These are phyloP conservation scores for Saitozyma sp. DNA, from an alignment of 768 basidiomycete species.

Conservation along the genomic window DNA sequence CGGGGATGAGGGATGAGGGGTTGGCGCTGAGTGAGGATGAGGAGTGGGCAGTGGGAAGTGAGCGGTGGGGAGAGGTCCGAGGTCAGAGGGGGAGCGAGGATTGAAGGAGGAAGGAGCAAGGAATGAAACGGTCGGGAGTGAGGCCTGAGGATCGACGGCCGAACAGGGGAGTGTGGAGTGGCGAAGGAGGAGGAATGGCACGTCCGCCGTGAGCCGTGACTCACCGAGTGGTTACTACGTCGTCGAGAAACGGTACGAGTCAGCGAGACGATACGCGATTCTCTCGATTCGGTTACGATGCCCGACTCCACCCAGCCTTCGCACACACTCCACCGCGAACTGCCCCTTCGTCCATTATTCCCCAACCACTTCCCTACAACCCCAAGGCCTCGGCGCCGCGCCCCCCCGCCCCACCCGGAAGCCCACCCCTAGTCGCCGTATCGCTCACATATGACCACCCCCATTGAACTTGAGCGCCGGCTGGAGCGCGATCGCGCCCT, in stretches of 20 bases:
- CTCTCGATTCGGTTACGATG: no score
- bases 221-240: constrained; percentile 60
- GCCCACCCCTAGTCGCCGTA: neutral
- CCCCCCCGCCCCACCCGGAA: neutral
- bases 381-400: no score
- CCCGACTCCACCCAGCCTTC: no score
- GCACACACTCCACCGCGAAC: no score
- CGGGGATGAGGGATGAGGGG: neutral
- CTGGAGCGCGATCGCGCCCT: constrained; percentile 81
- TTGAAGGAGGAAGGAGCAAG: no score
- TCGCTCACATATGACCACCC: constrained; percentile 64
- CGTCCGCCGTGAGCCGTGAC: neutral
- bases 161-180: neutral
- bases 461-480: constrained; percentile 94
- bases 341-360: no score
- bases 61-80: no score
- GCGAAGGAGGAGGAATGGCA: no score
- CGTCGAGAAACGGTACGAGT: neutral
- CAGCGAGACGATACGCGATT: neutral
- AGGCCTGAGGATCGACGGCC: neutral
- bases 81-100: no score
- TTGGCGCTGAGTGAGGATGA: neutral
- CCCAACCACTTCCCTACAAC: neutral
- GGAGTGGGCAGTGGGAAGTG: neutral
- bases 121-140: neutral